Evolutionary conservation across 164 flowering plant genomes (phyloP).

Genomic region (grape (Vitis vinifera)): DNA sequence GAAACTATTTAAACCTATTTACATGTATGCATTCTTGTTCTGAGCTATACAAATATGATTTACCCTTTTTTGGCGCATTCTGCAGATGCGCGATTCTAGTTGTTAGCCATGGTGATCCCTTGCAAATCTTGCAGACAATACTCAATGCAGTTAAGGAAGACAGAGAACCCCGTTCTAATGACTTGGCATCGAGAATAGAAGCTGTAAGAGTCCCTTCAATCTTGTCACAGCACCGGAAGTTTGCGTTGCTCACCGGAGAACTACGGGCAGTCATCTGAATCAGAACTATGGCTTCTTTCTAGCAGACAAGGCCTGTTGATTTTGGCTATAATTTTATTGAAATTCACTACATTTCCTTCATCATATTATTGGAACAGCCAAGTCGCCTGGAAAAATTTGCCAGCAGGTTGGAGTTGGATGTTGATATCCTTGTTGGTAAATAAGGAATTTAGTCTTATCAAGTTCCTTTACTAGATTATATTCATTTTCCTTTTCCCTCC

Average conservation of each 20-base stretch:
- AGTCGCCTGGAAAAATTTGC: background rate
- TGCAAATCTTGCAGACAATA: slow-evolving; percentile 83
- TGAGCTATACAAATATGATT: too few species aligned
- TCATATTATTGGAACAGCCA: background rate
- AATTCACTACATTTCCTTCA: background rate
- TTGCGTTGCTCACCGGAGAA: slow-evolving; percentile 75
- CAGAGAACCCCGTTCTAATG: slow-evolving; percentile 21
- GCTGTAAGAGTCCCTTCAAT: slow-evolving; percentile 44
- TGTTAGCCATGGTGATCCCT: slow-evolving; percentile 96
- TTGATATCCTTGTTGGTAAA: background rate
- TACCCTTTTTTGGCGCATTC: background rate
- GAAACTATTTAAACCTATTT: background rate
- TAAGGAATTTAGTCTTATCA: too few species aligned
- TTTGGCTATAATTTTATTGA: background rate
- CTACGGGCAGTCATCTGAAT: slow-evolving; percentile 45
- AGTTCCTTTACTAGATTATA: too few species aligned
- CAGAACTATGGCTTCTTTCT: background rate
- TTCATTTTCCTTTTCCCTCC: too few species aligned
- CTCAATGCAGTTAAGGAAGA: slow-evolving; percentile 50
- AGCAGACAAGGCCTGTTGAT: background rate
- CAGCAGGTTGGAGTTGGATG: background rate
- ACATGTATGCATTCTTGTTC: too few species aligned
- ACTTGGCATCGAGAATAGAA: slow-evolving; percentile 48
- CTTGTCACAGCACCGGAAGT: slow-evolving; percentile 81
- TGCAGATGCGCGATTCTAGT: slow-evolving; percentile 73